A percentile compares a stretch with the other conserved stretches of the same genome.
Conservation (phyloP, 116 monocot species). For the Dioscorea cayenensis region DNA sequence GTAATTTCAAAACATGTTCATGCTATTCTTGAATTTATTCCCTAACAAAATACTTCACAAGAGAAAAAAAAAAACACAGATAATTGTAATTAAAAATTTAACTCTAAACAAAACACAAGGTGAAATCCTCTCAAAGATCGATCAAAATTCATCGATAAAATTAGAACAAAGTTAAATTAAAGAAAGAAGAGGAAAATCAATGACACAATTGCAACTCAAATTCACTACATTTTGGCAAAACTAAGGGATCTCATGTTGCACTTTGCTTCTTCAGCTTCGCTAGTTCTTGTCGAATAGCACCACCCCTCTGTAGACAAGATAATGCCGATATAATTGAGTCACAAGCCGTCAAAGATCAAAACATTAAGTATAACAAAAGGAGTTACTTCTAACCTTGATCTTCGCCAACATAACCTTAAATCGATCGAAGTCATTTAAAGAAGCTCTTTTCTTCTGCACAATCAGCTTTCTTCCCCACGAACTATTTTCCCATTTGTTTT, state of each 20-base stretch:
- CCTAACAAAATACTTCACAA: too few species aligned
- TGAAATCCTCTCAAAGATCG: background rate
- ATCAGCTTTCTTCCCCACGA: constrained; percentile 80
- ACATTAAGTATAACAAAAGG: background rate
- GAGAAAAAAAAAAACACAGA: background rate
- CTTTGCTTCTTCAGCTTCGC: constrained; percentile 31
- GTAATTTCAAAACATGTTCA: too few species aligned
- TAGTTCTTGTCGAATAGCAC: constrained; percentile 29
- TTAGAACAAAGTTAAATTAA: background rate
- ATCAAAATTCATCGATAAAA: background rate
- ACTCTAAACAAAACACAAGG: background rate
- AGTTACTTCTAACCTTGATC: constrained; percentile 48
- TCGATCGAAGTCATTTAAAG: constrained; percentile 70
- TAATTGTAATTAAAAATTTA: background rate
- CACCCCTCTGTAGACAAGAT: constrained; percentile 24
- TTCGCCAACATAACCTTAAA: constrained; percentile 86
- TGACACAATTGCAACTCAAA: too few species aligned
- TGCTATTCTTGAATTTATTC: too few species aligned
- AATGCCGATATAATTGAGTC: background rate
- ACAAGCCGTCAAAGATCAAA: background rate
- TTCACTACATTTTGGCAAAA: too few species aligned
- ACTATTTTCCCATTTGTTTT: constrained; percentile 78
- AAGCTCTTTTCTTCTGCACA: constrained; percentile 74
- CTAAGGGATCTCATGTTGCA: constrained; percentile 6
- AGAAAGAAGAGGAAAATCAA: too few species aligned